Evolutionary conservation across 768 basidiomycete genomes (phyloP).

Genomic region (Scleroderma citrinum): DNA sequence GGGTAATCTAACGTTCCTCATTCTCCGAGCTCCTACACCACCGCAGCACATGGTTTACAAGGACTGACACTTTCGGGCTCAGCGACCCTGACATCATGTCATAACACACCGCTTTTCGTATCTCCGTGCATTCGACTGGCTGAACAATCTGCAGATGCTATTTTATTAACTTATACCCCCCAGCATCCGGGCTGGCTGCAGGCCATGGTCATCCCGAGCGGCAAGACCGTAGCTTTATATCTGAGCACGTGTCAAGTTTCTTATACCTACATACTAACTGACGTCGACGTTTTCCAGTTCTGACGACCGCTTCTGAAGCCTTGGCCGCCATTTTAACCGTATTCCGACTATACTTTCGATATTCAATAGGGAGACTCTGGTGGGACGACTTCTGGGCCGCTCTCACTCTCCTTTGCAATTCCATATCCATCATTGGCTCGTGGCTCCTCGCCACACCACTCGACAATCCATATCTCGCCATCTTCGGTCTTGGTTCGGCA

Average conservation of each 20-base stretch:
- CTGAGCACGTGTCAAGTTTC: too few relatives aligned
- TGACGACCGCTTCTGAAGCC: slow-evolving; percentile 15
- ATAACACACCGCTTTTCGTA: not conserved
- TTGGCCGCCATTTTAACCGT: slow-evolving; percentile 15
- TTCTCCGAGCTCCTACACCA: too few relatives aligned
- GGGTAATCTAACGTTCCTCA: too few relatives aligned
- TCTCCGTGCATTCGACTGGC: too few relatives aligned
- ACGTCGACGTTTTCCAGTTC: slow-evolving; percentile 4
- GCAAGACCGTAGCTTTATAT: too few relatives aligned
- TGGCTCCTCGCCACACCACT: slow-evolving; percentile 22
- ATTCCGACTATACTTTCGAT: slow-evolving; percentile 24
- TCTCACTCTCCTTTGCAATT: slow-evolving; percentile 9
- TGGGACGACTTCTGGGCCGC: slow-evolving; percentile 26
- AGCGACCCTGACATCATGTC: not conserved
- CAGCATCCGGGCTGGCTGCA: too few relatives aligned
- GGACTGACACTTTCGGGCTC: too few relatives aligned
- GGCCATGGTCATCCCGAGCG: too few relatives aligned
- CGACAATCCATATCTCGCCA: slow-evolving; percentile 13
- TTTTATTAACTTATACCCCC: too few relatives aligned
- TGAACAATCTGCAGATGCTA: too few relatives aligned
- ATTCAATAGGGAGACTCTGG: slow-evolving; percentile 18
- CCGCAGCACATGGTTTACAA: too few relatives aligned
- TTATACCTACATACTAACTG: not conserved
- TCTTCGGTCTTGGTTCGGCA: slow-evolving; percentile 8
- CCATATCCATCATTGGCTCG: slow-evolving; percentile 4